Conservation (phyloP, 1,284 basidiomycete species). For the Ustilago xerochloae region DNA sequence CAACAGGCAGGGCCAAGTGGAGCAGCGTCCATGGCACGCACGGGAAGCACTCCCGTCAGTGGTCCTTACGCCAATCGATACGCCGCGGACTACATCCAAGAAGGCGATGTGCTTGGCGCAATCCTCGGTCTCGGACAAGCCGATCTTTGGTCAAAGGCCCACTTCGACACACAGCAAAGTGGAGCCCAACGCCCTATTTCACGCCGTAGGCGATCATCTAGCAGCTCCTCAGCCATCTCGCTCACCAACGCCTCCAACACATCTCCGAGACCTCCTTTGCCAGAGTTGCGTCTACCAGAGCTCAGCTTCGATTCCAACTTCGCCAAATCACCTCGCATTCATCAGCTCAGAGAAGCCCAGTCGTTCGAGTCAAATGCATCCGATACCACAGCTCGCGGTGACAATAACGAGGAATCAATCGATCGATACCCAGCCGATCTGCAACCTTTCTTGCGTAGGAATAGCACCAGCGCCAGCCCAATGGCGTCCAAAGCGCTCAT, state of each 20-base stretch:
- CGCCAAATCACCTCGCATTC: conserved; percentile 27
- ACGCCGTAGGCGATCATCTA: conserved; percentile 17
- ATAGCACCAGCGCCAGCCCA: not conserved
- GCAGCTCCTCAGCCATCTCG: conserved; percentile 20
- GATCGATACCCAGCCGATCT: conserved; percentile 27
- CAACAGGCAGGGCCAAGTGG: not conserved
- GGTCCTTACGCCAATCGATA: conserved; percentile 34
- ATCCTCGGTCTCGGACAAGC: conserved; percentile 54
- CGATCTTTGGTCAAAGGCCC: conserved; percentile 27
- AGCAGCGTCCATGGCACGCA: conserved; percentile 26
- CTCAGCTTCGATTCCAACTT: conserved; percentile 24
- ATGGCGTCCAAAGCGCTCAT: conserved; percentile 24
- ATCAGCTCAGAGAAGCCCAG: conserved; percentile 48
- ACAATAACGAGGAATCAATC: conserved; percentile 4
- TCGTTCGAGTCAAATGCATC: conserved; percentile 47
- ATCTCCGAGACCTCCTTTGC: conserved; percentile 4
- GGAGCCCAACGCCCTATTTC: not conserved
- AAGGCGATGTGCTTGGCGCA: conserved; percentile 61
- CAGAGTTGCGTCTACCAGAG: conserved; percentile 34
- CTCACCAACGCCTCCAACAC: not conserved
- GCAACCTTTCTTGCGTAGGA: conserved; percentile 16
- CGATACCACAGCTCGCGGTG: conserved; percentile 33
- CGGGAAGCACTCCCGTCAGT: conserved; percentile 39
- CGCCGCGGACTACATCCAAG: conserved; percentile 33
- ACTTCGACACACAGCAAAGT: not conserved